Evolutionary conservation across 345 rosid genomes (phyloP).

Genomic region (Bretschneidera sinensis): DNA sequence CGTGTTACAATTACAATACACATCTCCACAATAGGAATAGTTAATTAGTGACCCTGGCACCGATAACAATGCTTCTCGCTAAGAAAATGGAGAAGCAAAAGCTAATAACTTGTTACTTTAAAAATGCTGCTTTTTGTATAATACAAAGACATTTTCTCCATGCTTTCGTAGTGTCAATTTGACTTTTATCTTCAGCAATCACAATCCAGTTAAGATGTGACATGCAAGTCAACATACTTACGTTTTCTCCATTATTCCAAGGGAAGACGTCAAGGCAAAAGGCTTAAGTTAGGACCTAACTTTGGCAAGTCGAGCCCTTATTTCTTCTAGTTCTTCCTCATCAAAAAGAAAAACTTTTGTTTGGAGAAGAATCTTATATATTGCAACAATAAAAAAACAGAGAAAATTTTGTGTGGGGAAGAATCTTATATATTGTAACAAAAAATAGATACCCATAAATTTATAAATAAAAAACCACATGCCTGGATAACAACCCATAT

Average conservation of each 20-base stretch:
- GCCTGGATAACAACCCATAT: no score
- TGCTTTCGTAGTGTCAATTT: not conserved
- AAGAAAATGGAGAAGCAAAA: not conserved
- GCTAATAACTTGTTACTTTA: not conserved
- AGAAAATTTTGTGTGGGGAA: no score
- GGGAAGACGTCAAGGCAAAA: not conserved
- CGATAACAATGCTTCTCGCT: not conserved
- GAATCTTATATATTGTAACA: no score
- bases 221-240: not conserved
- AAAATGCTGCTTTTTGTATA: not conserved
- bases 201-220: not conserved
- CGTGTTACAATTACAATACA: not conserved
- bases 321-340: conserved; percentile 86
- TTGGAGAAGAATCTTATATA: no score
- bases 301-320: conserved; percentile 84
- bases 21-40: not conserved
- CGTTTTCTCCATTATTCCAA: not conserved
- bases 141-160: not conserved
- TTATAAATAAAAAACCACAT: no score
- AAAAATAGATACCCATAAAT: no score
- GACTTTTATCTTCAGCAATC: not conserved
- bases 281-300: conserved; percentile 59
- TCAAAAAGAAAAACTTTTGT: no score
- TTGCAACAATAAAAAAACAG: no score
- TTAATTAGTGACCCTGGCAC: not conserved